Base-by-base conservation (phyloP, 768 basidiomycete genomes). In the Auriscalpium microsporum region DNA sequence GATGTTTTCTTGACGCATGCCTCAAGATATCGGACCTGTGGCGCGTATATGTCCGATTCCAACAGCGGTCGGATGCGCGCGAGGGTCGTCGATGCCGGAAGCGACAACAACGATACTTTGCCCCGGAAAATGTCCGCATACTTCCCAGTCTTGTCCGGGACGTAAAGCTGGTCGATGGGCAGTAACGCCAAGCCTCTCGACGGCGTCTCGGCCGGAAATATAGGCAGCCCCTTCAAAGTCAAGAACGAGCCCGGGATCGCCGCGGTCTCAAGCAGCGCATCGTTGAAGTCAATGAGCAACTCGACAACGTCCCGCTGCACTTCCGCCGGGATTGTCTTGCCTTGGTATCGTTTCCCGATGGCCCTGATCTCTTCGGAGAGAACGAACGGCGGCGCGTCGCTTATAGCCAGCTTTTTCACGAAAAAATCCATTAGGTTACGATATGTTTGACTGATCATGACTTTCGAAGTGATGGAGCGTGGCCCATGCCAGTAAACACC, bases 401-500 rank as follows among this genome's bases (percentile, higher is more conserved):
- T 11, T 17, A 64, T 53, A 8, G 42, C 53, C 3, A 65, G 51
- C 36, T 62, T 57, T 16, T 36, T 16, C 14, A 57, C 49, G 55
- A 65, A 64, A 33, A 65, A 62, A 17, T 57, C 35, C 17, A 42
- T 37, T 5, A 65, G 33, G 38, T 37, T 21, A 1, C 56, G 55
- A 53, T 58, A 64, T 17, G 45, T 46, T 21, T 28, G 33, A 21
- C 53, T 56, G 35, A 65, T 57, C 37, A 50, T 23, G 4, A 55
- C 50, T 42, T 60, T 63, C 10, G 61, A 56, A 17, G 53, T 64
- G 50, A 65, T 46, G 1, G 62, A 60, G 19, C 45, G 52, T 2
- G 64, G 61, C 6, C 61, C 64, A 19, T 58, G 21, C 64, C 64
- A 60, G 34, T n/a, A 64, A 23, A 65, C 61, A 9, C 57, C 54